These are phyloP conservation scores for Cercospora zeina DNA, from an alignment of 2,329 filamentous ascomycete species.

Conservation along the genomic window DNA sequence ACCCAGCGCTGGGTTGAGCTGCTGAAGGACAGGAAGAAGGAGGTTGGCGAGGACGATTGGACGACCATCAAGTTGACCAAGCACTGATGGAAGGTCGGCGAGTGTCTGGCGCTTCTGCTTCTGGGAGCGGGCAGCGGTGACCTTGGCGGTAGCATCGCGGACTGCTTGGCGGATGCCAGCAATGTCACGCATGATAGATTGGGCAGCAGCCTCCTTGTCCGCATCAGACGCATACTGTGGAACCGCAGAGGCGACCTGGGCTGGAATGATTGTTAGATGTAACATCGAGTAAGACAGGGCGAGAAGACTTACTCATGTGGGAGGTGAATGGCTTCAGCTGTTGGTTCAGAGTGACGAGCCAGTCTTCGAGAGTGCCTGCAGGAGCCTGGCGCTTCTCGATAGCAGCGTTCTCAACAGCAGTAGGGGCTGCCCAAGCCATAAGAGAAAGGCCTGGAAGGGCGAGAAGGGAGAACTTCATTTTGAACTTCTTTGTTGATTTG, in stretches of 20 bases:
- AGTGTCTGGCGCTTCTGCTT: slow-evolving; percentile 14
- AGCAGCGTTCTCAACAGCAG: background rate
- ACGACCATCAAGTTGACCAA: slow-evolving; percentile 20
- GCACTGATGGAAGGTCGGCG: slow-evolving; percentile 10
- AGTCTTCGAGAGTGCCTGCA: background rate
- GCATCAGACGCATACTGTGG: slow-evolving; percentile 9
- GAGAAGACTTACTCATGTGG: background rate
- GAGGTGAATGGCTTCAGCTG: slow-evolving; percentile 5
- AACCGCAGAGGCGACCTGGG: background rate
- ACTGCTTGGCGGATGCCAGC: slow-evolving; percentile 24
- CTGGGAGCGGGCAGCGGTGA: background rate
- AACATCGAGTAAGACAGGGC: background rate
- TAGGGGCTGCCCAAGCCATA: slow-evolving; percentile 24
- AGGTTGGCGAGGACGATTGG: slow-evolving; percentile 20
- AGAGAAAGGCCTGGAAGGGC: slow-evolving; percentile 24
- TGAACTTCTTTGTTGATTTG: background rate
- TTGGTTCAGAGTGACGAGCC: background rate
- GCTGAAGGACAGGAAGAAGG: slow-evolving; percentile 10
- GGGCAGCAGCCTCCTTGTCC: slow-evolving; percentile 15
- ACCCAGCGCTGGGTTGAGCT: slow-evolving; percentile 22
- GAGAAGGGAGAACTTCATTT: slow-evolving; percentile 28
- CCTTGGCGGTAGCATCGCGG: slow-evolving; percentile 24
- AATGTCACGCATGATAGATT: slow-evolving; percentile 16
- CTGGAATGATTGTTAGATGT: background rate
- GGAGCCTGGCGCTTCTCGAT: slow-evolving; percentile 18